Evolutionary conservation across 148 eudicot genomes (phyloP).

Genomic region (Rhododendron simsii): DNA sequence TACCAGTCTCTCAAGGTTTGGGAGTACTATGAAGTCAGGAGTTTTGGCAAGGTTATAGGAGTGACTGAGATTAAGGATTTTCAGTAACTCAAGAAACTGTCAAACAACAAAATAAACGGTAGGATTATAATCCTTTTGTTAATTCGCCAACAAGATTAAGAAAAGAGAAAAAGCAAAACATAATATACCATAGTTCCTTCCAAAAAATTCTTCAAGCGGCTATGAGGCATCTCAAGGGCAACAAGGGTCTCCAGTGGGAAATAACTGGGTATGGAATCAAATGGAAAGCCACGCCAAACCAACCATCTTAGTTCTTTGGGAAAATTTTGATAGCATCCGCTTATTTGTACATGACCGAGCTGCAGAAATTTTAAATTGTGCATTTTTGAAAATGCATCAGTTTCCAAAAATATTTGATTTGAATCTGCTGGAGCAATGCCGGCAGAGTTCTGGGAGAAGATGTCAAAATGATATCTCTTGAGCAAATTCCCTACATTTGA

Average conservation of each 20-base stretch:
- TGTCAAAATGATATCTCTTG: not conserved
- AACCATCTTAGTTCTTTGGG: not conserved
- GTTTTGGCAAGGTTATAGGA: not conserved
- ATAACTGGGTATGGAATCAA: not conserved
- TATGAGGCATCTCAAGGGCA: not conserved
- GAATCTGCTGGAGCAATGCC: not conserved
- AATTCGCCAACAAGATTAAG: not conserved
- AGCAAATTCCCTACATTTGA: not conserved
- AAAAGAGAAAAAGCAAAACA: not conserved
- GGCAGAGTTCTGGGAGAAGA: not conserved
- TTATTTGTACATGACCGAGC: not conserved
- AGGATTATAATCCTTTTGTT: not conserved
- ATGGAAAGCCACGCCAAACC: not conserved
- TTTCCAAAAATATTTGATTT: not conserved
- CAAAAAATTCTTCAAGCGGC: not conserved
- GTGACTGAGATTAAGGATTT: conserved; percentile 7
- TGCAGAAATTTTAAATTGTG: not conserved
- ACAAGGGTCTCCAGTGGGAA: not conserved
- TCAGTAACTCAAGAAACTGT: not conserved
- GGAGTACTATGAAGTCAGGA: not conserved
- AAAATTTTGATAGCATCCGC: not conserved
- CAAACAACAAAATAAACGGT: not conserved
- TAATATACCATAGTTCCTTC: not conserved
- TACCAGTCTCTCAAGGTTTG: not conserved
- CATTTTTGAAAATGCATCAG: not conserved